phyloP scores from a whole-genome alignment of 1,139 yeast species.

The Nakaseomyces uthaithaninus region DNA sequence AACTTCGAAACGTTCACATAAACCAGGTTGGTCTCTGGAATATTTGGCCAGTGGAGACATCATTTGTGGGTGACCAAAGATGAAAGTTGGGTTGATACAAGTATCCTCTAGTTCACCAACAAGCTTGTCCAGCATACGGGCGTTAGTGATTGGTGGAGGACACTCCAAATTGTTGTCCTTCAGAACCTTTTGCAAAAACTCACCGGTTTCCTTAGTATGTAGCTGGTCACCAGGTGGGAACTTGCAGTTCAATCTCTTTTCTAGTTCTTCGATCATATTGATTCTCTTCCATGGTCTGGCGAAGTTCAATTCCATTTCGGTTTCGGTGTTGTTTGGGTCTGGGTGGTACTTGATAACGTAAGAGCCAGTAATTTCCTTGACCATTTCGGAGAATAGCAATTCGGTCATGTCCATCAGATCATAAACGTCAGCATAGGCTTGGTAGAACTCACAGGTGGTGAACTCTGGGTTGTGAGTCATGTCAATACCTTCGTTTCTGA shows the following conservation, averaged over 20 bases:
- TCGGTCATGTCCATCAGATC: slow-evolving; percentile 96
- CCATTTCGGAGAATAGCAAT: slow-evolving; percentile 91
- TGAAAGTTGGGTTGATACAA: slow-evolving; percentile 93
- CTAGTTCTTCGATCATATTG: slow-evolving; percentile 94
- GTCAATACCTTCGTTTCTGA: slow-evolving; percentile 97
- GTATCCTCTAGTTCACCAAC: slow-evolving; percentile 93
- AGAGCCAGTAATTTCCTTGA: slow-evolving; percentile 84
- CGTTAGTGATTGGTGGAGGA: slow-evolving; percentile 93
- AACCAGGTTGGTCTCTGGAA: slow-evolving; percentile 84
- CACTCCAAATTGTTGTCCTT: slow-evolving; percentile 80
- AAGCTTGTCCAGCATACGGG: slow-evolving; percentile 96
- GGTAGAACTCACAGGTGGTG: slow-evolving; percentile 88
- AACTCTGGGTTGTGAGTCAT: slow-evolving; percentile 94
- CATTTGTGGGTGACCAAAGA: slow-evolving; percentile 98
- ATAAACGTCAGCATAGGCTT: slow-evolving; percentile 61
- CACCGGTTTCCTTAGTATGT: slow-evolving; percentile 90
- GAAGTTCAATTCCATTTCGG: slow-evolving; percentile 76
- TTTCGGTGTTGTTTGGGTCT: slow-evolving; percentile 65
- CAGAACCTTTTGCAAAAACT: slow-evolving; percentile 74
- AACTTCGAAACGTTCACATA: slow-evolving; percentile 97
- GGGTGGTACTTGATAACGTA: slow-evolving; percentile 86
- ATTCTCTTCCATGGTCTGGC: slow-evolving; percentile 97
- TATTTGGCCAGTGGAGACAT: slow-evolving; percentile 99
- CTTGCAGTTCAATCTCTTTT: slow-evolving; percentile 72
- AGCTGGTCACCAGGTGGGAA: slow-evolving; percentile 95